These are phyloP conservation scores for Cladosporium sp. DNA, from an alignment of 2,329 filamentous ascomycete species.

Conservation along the genomic window DNA sequence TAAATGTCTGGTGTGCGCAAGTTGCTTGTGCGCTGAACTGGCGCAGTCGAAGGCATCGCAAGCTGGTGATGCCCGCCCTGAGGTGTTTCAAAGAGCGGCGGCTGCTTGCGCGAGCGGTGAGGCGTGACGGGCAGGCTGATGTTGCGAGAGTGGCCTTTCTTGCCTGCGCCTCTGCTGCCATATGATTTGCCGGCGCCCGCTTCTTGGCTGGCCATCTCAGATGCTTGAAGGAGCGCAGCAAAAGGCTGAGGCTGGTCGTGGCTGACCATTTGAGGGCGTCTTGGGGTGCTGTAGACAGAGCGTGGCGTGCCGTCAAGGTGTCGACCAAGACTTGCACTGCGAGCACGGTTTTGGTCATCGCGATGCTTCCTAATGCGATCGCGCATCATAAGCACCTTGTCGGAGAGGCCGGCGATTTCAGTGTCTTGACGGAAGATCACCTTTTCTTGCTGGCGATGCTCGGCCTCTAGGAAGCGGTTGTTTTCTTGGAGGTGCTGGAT, in stretches of 20 bases:
- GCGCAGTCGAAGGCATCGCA: conserved; percentile 41
- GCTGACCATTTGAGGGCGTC: conserved; percentile 25
- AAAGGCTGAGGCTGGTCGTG: conserved; percentile 46
- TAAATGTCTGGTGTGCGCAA: conserved; percentile 34
- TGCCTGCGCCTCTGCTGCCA: conserved; percentile 43
- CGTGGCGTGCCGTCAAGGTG: conserved; percentile 54
- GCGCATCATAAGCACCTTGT: conserved; percentile 71
- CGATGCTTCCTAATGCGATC: conserved; percentile 84
- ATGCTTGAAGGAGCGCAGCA: conserved; percentile 66
- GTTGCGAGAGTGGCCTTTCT: conserved; percentile 64
- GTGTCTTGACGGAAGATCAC: conserved; percentile 73
- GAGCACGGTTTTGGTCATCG: conserved; percentile 77
- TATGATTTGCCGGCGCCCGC: conserved; percentile 31
- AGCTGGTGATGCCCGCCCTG: conserved; percentile 18
- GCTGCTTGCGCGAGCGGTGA: conserved; percentile 44
- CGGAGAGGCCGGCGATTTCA: conserved; percentile 60
- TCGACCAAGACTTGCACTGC: conserved; percentile 48
- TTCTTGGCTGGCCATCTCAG: conserved; percentile 72
- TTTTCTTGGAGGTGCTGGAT: conserved; percentile 60
- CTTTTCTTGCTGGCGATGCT: conserved; percentile 68
- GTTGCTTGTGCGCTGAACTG: conserved; percentile 42
- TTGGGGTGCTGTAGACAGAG: conserved; percentile 36
- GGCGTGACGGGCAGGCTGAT: conserved; percentile 76
- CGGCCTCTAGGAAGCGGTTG: conserved; percentile 56
- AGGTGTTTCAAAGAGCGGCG: conserved; percentile 39